Evolutionary conservation across 306 rosid genomes (phyloP), one percentile per base, ranked within the genome.

Genomic region (Boehmeria nivea): DNA sequence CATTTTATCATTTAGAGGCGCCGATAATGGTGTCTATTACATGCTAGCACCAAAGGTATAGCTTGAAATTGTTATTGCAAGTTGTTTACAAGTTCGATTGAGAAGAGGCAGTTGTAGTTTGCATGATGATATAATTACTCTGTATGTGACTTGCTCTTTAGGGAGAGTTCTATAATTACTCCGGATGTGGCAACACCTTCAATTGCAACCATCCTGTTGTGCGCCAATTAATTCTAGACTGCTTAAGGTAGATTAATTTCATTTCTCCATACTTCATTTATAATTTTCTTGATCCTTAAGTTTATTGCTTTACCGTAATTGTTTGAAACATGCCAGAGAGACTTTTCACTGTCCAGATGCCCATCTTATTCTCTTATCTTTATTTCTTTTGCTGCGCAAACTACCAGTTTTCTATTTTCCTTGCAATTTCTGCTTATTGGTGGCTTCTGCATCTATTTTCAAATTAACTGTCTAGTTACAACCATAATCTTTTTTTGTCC

Each of bases 101-200:
- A n/a, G n/a, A n/a, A n/a, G n/a, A n/a, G n/a, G n/a, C n/a, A n/a
- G n/a, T n/a, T n/a, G n/a, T n/a, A n/a, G n/a, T n/a, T n/a, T n/a
- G n/a, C 9, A 31, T 31, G 9, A 4, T 31, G 8, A 22, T 12
- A 0, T 22, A 1, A 48, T 23, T n/a, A 10, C 5, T 31, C 9
- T 2, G 1, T 31, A 10, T 31, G 36, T 31, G 36, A 31, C 36
- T 2, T 62, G 51, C 34, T 54, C 64, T 59, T 40, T 78, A 87
- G 99, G 99, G 99, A 72, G 87, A 91, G 68, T 91, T 84, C 74
- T 91, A 91, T 79, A 91, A 91, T 68, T 91, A 91, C 64, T 91
- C 99, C 17, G 99, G 99, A 71, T 91, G 99, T 40, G 96, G 96
- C 47, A 87, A 91, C 85, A 91, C 99, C 43, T 84, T 91, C 70